Evolutionary conservation across 2,329 filamentous ascomycete genomes (phyloP).

Genomic region (Colletotrichum navitas): DNA sequence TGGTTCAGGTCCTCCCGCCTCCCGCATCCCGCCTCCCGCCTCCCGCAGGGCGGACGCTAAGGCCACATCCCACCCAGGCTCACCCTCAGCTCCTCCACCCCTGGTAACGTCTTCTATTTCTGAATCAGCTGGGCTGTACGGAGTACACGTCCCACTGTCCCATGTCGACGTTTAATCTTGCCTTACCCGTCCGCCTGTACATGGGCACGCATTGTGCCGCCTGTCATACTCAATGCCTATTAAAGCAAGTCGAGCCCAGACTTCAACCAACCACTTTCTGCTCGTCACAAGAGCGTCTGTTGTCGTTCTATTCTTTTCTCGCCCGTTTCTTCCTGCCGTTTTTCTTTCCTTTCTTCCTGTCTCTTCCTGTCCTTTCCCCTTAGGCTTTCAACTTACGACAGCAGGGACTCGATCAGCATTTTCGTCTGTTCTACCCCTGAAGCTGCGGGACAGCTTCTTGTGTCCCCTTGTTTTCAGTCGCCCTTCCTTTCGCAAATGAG

Average conservation of each 20-base stretch:
- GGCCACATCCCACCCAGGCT: slow-evolving; percentile 45
- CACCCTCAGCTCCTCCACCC: slow-evolving; percentile 42
- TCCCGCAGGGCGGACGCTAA: slow-evolving; percentile 40
- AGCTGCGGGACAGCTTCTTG: slow-evolving; percentile 56
- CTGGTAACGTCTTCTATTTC: slow-evolving; percentile 39
- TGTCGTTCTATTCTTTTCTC: slow-evolving; percentile 39
- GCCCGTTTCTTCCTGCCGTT: slow-evolving; percentile 45
- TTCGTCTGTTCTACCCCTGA: slow-evolving; percentile 44
- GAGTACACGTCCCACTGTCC: slow-evolving; percentile 28
- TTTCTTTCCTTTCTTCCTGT: slow-evolving; percentile 45
- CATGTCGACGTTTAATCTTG: slow-evolving; percentile 44
- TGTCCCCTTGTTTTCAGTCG: slow-evolving; percentile 45
- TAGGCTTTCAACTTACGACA: slow-evolving; percentile 40
- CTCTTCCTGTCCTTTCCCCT: slow-evolving; percentile 44
- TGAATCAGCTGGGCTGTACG: slow-evolving; percentile 32
- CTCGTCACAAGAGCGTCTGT: slow-evolving; percentile 33
- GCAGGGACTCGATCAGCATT: slow-evolving; percentile 33
- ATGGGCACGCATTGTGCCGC: slow-evolving; percentile 32
- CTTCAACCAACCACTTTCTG: slow-evolving; percentile 43
- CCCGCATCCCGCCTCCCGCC: slow-evolving; percentile 36
- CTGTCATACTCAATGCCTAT: slow-evolving; percentile 48
- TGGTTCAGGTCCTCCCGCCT: slow-evolving; percentile 37
- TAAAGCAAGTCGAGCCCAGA: slow-evolving; percentile 47
- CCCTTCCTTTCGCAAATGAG: slow-evolving; percentile 41
- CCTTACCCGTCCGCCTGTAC: slow-evolving; percentile 30